phyloP scores from a whole-genome alignment of 768 basidiomycete genomes.

The Austroboletus eburneus region DNA sequence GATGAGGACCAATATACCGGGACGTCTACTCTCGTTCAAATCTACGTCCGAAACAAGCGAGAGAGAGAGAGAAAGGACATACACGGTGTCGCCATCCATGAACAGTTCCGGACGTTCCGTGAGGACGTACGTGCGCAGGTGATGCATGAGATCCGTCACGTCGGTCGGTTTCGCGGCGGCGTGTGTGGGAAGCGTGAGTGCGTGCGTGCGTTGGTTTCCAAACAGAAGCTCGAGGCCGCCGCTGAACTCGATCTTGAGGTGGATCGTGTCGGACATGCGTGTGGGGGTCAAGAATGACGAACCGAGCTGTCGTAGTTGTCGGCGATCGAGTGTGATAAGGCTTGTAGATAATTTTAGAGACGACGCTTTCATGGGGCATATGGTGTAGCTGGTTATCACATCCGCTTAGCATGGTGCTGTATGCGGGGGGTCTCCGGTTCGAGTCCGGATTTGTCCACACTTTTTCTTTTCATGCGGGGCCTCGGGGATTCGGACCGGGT shows the following conservation, averaged over 20 bases:
- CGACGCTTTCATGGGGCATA: constrained; percentile 32
- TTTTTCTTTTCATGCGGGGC: constrained; percentile 14
- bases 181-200: constrained; percentile 47
- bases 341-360: no score
- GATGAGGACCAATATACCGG: constrained; percentile 93
- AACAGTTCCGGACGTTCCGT: constrained; percentile 88
- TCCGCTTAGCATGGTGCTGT: constrained; percentile 35
- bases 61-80: constrained; percentile 20
- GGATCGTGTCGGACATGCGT: constrained; percentile 18
- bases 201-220: constrained; percentile 59
- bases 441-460: constrained; percentile 37
- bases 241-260: constrained; percentile 69
- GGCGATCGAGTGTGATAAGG: no score
- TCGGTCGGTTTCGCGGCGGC: constrained; percentile 43
- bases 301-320: no score
- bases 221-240: constrained; percentile 89
- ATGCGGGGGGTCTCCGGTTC: constrained; percentile 39
- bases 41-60: background rate
- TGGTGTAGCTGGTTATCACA: constrained; percentile 40
- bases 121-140: constrained; percentile 73
- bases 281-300: no score
- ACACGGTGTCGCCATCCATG: constrained; percentile 85
- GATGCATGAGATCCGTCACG: constrained; percentile 72
- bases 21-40: constrained; percentile 48
- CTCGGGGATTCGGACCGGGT: background rate